Evolutionary conservation across 1,284 basidiomycete species (phyloP).

Genomic region (Puccinia novopanici): DNA sequence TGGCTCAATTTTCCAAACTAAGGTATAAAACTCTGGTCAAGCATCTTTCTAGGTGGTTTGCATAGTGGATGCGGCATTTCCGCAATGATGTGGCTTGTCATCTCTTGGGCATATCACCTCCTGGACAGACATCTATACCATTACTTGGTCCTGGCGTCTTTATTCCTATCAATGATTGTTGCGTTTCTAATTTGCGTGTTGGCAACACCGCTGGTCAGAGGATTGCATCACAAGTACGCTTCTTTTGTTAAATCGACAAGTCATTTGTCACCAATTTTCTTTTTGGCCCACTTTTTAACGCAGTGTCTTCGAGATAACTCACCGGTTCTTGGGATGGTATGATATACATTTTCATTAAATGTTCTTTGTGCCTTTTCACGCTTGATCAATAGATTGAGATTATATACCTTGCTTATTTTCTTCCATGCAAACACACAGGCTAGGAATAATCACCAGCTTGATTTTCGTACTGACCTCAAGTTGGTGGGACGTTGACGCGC

Average conservation of each 20-base stretch:
- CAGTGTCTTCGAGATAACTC: conserved; percentile 72
- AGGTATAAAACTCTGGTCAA: no score
- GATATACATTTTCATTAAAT: no score
- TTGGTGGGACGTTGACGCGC: conserved; percentile 65
- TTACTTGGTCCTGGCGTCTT: conserved; percentile 65
- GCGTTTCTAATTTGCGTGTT: conserved; percentile 66
- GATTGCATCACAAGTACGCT: conserved; percentile 72
- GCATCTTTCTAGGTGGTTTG: conserved; percentile 69
- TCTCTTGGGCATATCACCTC: conserved; percentile 66
- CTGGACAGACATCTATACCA: conserved; percentile 66
- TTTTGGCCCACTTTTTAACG: background rate
- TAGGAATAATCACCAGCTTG: conserved; percentile 68
- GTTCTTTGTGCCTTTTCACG: conserved; percentile 67
- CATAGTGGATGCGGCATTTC: conserved; percentile 72
- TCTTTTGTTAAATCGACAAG: no score
- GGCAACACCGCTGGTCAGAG: conserved; percentile 72
- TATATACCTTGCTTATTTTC: no score
- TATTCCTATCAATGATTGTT: conserved; percentile 66
- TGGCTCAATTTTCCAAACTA: background rate
- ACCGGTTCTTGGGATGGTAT: conserved; percentile 74
- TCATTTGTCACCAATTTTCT: no score
- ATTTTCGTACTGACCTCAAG: conserved; percentile 69
- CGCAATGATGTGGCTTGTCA: conserved; percentile 63
- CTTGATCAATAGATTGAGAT: no score
- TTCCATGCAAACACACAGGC: no score